Conservation (phyloP, 305 asterid species). For the Fraxinus nigra region DNA sequence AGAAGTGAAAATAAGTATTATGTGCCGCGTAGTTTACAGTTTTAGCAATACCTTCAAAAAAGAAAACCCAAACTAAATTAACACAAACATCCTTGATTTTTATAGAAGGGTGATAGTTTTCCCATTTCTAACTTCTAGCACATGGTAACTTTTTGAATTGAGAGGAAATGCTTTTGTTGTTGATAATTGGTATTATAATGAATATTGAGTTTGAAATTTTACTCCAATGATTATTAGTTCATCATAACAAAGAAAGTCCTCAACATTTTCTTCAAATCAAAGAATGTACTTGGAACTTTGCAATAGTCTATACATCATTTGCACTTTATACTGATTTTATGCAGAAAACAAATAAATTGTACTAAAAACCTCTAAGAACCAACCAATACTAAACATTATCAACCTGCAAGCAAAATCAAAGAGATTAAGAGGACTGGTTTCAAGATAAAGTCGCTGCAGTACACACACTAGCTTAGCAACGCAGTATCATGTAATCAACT, state of each 20-base stretch:
- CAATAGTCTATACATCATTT: not conserved
- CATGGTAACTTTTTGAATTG: not conserved
- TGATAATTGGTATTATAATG: not conserved
- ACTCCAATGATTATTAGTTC: not conserved
- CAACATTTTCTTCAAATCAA: not conserved
- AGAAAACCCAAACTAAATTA: constrained; percentile 3
- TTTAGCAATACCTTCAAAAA: not conserved
- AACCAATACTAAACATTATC: not conserved
- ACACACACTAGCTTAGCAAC: not conserved
- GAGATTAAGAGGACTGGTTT: not conserved
- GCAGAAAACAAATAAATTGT: not conserved
- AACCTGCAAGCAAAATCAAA: not conserved
- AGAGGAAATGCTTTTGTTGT: not conserved
- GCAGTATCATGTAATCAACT: not conserved
- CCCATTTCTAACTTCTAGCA: not conserved
- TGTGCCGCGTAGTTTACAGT: not conserved
- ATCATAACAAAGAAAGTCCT: not conserved
- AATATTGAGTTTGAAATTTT: not conserved
- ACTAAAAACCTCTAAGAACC: not conserved
- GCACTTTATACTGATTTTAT: not conserved
- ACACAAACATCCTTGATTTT: not conserved
- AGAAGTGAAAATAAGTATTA: not conserved
- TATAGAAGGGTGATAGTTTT: not conserved
- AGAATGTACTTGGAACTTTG: not conserved
- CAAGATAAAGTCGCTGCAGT: not conserved